Percentiles rank a stretch among this genome's conserved stretches.
Conservation (phyloP, 2,329 filamentous ascomycete species). For the Cercospora berteroae region DNA sequence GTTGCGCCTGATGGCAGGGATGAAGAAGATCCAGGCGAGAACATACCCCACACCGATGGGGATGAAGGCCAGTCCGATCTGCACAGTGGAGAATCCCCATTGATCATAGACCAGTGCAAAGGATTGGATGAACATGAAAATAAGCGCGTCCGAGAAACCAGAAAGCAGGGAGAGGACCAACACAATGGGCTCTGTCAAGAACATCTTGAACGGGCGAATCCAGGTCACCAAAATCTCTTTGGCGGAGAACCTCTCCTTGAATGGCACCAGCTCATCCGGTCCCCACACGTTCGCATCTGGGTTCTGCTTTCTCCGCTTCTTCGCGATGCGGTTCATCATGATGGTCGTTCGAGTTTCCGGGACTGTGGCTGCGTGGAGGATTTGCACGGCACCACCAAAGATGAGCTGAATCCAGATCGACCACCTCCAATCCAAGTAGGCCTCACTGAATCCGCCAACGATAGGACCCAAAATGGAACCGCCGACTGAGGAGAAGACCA, state of each 20-base stretch:
- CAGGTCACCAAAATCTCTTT: constrained; percentile 55
- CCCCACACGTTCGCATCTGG: constrained; percentile 62
- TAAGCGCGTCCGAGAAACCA: constrained; percentile 72
- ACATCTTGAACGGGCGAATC: constrained; percentile 72
- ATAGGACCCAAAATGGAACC: constrained; percentile 41
- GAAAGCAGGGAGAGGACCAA: constrained; percentile 68
- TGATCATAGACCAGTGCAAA: constrained; percentile 68
- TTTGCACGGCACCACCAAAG: constrained; percentile 67
- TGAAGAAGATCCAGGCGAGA: constrained; percentile 61
- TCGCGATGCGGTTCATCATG: constrained; percentile 76
- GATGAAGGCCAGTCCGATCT: constrained; percentile 63
- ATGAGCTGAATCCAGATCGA: constrained; percentile 87
- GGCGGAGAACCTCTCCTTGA: constrained; percentile 42
- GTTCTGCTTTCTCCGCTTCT: constrained; percentile 64
- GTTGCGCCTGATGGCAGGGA: constrained; percentile 56
- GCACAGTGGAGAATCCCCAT: constrained; percentile 62
- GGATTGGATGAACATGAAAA: constrained; percentile 78
- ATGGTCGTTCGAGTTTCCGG: constrained; percentile 79
- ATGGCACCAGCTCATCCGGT: constrained; percentile 65
- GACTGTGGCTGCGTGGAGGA: constrained; percentile 59
- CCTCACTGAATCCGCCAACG: constrained; percentile 39
- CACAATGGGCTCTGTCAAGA: constrained; percentile 73
- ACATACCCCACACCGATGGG: constrained; percentile 68
- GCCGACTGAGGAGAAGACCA: constrained; percentile 48
- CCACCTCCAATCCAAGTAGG: constrained; percentile 65